Conservation (phyloP, 345 rosid species). For the Noccaea caerulescens region DNA sequence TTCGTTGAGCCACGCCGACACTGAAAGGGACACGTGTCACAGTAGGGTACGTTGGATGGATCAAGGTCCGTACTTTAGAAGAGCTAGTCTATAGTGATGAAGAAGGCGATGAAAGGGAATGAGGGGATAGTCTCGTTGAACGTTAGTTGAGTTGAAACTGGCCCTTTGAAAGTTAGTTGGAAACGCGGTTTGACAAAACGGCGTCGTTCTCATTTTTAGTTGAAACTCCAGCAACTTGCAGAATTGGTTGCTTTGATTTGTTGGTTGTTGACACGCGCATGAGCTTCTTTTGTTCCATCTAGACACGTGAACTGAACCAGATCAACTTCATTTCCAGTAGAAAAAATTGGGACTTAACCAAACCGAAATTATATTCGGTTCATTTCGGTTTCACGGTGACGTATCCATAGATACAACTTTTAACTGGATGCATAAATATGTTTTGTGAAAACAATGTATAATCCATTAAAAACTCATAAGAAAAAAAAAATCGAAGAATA, state of each 20-base stretch:
- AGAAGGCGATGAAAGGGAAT: conserved; percentile 36
- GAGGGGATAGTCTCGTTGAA: conserved; percentile 36
- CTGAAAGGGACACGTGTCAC: conserved; percentile 38
- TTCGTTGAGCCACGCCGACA: conserved; percentile 39
- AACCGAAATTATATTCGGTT: conserved; percentile 20
- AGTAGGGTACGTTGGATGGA: conserved; percentile 30
- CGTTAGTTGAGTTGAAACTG: conserved; percentile 35
- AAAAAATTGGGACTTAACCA: background rate
- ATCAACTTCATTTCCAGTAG: background rate
- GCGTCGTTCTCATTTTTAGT: conserved; percentile 20
- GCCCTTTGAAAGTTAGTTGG: conserved; percentile 39
- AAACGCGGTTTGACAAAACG: conserved; percentile 13
- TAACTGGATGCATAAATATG: too few species aligned
- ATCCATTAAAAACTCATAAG: too few species aligned
- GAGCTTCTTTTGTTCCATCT: conserved; percentile 13
- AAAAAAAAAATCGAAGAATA: too few species aligned
- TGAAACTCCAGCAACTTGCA: background rate
- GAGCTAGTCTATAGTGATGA: conserved; percentile 31
- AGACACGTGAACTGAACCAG: conserved; percentile 30
- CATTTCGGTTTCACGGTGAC: background rate
- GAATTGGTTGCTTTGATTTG: too few species aligned
- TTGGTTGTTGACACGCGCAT: conserved; percentile 41
- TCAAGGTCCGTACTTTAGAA: conserved; percentile 36
- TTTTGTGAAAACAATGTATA: too few species aligned
- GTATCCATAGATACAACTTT: too few species aligned